phyloP scores from a whole-genome alignment of 176 grass and related monocot species.

The Phoenix dactylifera region DNA sequence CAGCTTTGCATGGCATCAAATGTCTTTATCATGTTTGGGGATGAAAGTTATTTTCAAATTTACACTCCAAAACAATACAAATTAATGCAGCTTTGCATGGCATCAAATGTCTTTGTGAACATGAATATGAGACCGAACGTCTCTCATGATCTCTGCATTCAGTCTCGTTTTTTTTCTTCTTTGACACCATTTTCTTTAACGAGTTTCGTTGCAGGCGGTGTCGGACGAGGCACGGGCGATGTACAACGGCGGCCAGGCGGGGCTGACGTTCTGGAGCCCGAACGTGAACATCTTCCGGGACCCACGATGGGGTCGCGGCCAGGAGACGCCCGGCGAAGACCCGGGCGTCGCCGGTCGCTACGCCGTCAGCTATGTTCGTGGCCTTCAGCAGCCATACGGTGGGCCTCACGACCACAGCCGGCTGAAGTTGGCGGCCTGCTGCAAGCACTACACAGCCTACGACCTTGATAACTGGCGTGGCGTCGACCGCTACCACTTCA shows the following conservation, averaged over 20 bases:
- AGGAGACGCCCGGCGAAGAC: conserved; percentile 89
- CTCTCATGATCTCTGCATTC: too few relatives aligned
- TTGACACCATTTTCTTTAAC: not conserved
- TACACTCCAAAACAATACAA: too few relatives aligned
- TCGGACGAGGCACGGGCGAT: conserved; percentile 71
- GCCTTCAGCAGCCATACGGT: conserved; percentile 48
- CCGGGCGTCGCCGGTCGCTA: conserved; percentile 44
- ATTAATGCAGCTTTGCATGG: too few relatives aligned
- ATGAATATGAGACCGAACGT: too few relatives aligned
- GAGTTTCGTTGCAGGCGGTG: conserved; percentile 30
- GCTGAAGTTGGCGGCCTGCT: conserved; percentile 83
- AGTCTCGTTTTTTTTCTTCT: too few relatives aligned
- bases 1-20: too few relatives aligned
- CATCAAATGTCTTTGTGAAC: too few relatives aligned
- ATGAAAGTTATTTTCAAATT: too few relatives aligned
- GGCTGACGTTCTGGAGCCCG: conserved; percentile 73
- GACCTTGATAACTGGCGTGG: conserved; percentile 79
- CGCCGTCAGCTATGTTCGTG: conserved; percentile 55
- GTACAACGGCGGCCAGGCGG: conserved; percentile 68
- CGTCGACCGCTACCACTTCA: conserved; percentile 68
- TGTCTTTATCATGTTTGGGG: too few relatives aligned
- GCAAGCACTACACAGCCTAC: conserved; percentile 98
- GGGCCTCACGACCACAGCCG: conserved; percentile 12
- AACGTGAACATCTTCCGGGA: conserved; percentile 90
- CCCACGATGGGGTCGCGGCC: conserved; percentile 75